These are phyloP conservation scores for Neopestalotiopsis clavispora DNA, from an alignment of 2,329 filamentous ascomycete genomes.

Conservation along the genomic window DNA sequence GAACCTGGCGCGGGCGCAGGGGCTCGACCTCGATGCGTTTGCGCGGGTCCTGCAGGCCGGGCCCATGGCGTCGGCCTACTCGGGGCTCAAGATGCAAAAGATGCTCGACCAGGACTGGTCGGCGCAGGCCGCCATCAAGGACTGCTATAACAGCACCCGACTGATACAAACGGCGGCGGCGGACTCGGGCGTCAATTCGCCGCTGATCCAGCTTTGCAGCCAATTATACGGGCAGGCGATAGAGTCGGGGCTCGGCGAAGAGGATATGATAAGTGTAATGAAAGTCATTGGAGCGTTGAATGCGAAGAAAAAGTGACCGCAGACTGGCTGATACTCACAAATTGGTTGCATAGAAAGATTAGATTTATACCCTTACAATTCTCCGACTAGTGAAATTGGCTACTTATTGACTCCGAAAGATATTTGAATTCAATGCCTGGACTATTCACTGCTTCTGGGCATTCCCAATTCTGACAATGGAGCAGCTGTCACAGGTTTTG, in stretches of 20 bases:
- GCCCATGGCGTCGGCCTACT: slow-evolving; percentile 37
- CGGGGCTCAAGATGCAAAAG: slow-evolving; percentile 35
- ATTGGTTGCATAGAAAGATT: too few species aligned
- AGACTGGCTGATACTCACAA: too few species aligned
- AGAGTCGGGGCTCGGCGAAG: not conserved
- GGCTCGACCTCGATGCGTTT: slow-evolving; percentile 35
- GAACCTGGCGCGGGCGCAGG: slow-evolving; percentile 36
- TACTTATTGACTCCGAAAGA: too few species aligned
- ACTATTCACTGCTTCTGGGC: too few species aligned
- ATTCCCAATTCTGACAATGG: too few species aligned
- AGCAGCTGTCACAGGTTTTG: too few species aligned
- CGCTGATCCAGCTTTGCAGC: not conserved
- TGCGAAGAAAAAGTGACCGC: not conserved
- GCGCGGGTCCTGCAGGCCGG: slow-evolving; percentile 35
- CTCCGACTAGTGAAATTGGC: too few species aligned
- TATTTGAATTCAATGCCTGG: too few species aligned
- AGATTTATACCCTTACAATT: too few species aligned
- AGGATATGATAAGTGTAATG: not conserved
- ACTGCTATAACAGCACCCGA: slow-evolving; percentile 36
- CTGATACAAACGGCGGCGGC: slow-evolving; percentile 31
- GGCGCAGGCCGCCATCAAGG: slow-evolving; percentile 34
- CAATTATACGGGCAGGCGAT: not conserved
- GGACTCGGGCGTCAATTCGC: not conserved
- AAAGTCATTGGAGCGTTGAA: not conserved
- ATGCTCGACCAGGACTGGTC: slow-evolving; percentile 35